phyloP scores from a whole-genome alignment of 1,139 yeast genomes.

The Suhomyces bribrorum region DNA sequence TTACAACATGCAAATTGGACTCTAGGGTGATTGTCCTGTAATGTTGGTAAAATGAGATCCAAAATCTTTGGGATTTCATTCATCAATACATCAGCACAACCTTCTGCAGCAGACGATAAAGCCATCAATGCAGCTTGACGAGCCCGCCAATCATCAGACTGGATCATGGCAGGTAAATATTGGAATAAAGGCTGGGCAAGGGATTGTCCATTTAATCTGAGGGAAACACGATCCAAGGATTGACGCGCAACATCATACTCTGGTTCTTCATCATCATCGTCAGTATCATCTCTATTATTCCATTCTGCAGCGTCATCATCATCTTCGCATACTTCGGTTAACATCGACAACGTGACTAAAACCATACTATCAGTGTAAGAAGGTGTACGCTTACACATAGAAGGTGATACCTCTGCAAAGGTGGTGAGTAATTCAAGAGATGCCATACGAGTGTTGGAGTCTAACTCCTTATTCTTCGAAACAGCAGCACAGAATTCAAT shows the following conservation, averaged over 20 bases:
- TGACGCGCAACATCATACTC: conserved; percentile 93
- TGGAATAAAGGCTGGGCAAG: conserved; percentile 86
- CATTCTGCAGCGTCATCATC: conserved; percentile 90
- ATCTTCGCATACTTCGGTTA: conserved; percentile 90
- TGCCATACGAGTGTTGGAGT: conserved; percentile 75
- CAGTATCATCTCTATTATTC: conserved; percentile 75
- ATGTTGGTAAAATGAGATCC: conserved; percentile 79
- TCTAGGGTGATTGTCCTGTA: conserved; percentile 83
- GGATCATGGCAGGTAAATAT: conserved; percentile 79
- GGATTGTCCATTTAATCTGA: conserved; percentile 79
- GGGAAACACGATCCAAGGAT: conserved; percentile 84
- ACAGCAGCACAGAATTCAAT: conserved; percentile 83
- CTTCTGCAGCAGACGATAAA: conserved; percentile 94
- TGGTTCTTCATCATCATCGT: conserved; percentile 82
- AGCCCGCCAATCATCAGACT: conserved; percentile 83
- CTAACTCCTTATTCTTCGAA: conserved; percentile 78
- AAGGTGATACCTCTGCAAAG: conserved; percentile 90
- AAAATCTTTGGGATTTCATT: conserved; percentile 78
- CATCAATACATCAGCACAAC: conserved; percentile 87
- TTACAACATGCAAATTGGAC: conserved; percentile 98
- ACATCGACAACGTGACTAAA: conserved; percentile 72
- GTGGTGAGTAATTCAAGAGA: conserved; percentile 87
- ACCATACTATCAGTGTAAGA: conserved; percentile 74
- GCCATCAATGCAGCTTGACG: conserved; percentile 98
- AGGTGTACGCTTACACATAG: conserved; percentile 85